Evolutionary conservation across 2,329 filamentous ascomycete genomes (phyloP).

Genomic region (Penicillium brevicompactum): DNA sequence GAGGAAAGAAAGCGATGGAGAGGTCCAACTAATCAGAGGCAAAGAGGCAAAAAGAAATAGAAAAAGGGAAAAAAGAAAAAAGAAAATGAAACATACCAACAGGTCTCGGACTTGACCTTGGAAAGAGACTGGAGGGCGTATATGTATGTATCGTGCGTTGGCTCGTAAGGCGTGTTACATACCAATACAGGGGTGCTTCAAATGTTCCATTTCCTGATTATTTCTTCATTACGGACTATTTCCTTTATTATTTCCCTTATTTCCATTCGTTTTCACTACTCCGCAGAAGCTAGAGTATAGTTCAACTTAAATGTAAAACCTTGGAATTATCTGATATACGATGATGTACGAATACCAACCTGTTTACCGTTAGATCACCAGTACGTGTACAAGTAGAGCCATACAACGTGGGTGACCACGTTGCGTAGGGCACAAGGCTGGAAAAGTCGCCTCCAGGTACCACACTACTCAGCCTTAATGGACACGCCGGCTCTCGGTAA

Average conservation of each 20-base stretch:
- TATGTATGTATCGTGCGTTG: slow-evolving; percentile 11
- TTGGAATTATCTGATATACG: background rate
- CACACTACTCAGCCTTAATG: slow-evolving; percentile 2
- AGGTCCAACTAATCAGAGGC: slow-evolving; percentile 11
- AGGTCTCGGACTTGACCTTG: slow-evolving; percentile 7
- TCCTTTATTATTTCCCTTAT: too few relatives aligned
- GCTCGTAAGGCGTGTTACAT: slow-evolving; percentile 1
- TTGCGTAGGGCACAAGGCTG: slow-evolving; percentile 12
- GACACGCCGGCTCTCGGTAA: slow-evolving; percentile 3
- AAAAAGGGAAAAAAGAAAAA: background rate
- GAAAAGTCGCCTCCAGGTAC: background rate
- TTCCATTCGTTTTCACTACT: too few relatives aligned
- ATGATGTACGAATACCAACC: too few relatives aligned
- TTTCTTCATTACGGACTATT: background rate
- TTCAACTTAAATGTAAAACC: background rate
- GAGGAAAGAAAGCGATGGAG: slow-evolving; percentile 1
- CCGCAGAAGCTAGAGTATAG: too few relatives aligned
- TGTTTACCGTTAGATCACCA: background rate
- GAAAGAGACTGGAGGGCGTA: background rate
- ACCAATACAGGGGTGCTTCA: background rate
- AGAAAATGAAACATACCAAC: slow-evolving; percentile 11
- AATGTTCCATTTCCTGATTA: background rate
- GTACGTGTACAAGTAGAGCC: background rate
- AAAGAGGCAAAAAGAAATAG: slow-evolving; percentile 16
- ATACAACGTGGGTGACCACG: slow-evolving; percentile 14